phyloP scores from a whole-genome alignment of 2,329 filamentous ascomycete genomes.

The Paracorniculantispora psalliotae region DNA sequence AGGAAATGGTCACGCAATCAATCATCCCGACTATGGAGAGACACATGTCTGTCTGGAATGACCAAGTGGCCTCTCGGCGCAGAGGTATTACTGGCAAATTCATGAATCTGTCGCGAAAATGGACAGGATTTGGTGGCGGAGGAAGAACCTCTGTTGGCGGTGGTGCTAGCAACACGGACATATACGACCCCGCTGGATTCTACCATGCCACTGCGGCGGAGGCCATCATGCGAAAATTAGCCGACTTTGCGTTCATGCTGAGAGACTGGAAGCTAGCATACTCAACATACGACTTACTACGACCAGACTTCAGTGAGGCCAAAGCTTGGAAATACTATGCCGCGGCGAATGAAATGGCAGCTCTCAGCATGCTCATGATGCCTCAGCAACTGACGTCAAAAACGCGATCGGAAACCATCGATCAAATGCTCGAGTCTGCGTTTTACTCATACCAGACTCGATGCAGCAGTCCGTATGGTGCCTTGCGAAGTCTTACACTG shows the following conservation, averaged over 20 bases:
- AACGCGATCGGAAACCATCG: slow-evolving; percentile 72
- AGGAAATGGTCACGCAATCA: slow-evolving; percentile 93
- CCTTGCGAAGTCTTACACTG: slow-evolving; percentile 70
- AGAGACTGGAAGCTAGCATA: slow-evolving; percentile 92
- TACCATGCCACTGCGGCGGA: slow-evolving; percentile 82
- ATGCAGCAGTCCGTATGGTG: slow-evolving; percentile 73
- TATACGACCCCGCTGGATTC: slow-evolving; percentile 77
- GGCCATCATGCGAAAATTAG: slow-evolving; percentile 86
- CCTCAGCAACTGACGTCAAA: slow-evolving; percentile 69
- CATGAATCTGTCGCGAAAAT: slow-evolving; percentile 87
- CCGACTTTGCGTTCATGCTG: slow-evolving; percentile 95
- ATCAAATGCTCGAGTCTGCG: slow-evolving; percentile 83
- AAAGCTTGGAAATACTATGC: slow-evolving; percentile 97
- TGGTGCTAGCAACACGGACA: slow-evolving; percentile 49
- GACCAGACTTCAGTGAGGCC: slow-evolving; percentile 85
- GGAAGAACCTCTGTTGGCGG: slow-evolving; percentile 56
- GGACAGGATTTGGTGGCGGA: slow-evolving; percentile 71
- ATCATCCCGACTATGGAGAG: slow-evolving; percentile 96
- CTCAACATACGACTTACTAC: slow-evolving; percentile 84
- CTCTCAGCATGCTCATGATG: slow-evolving; percentile 74
- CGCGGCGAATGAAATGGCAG: slow-evolving; percentile 91
- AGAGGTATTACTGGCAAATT: slow-evolving; percentile 89
- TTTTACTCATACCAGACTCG: slow-evolving; percentile 89
- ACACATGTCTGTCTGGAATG: slow-evolving; percentile 87
- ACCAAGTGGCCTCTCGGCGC: slow-evolving; percentile 87